Evolutionary conservation across 371 early-diverging fungal genomes (phyloP).

Genomic region (Mucor circinelloides): DNA sequence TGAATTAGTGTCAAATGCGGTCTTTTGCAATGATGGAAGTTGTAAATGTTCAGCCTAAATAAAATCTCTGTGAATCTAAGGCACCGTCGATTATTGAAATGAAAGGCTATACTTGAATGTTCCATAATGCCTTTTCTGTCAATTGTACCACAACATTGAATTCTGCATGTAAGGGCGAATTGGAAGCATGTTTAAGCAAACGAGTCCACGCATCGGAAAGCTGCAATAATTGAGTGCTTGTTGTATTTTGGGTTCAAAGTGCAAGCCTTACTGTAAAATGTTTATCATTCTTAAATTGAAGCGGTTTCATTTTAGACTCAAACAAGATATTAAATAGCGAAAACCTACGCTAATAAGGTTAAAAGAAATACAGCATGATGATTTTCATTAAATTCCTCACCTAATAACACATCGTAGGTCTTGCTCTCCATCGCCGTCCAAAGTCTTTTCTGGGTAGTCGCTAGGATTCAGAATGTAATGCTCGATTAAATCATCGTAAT

Average conservation of each 20-base stretch:
- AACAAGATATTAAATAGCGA: constrained; percentile 2
- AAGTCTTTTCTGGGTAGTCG: background rate
- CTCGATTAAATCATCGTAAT: constrained; percentile 3
- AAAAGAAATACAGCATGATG: background rate
- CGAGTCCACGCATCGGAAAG: background rate
- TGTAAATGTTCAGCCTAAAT: background rate
- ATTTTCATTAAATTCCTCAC: background rate
- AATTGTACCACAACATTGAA: background rate
- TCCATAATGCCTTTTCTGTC: constrained; percentile 4
- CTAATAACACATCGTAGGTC: background rate
- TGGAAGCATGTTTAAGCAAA: background rate
- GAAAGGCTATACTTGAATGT: background rate
- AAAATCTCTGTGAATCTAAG: background rate
- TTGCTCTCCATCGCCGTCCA: background rate
- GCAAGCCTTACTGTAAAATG: background rate
- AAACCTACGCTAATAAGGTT: background rate
- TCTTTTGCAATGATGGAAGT: background rate
- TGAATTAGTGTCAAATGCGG: background rate
- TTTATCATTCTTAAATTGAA: background rate
- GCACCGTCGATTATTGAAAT: no score
- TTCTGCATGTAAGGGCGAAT: background rate
- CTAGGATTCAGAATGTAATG: constrained; percentile 7
- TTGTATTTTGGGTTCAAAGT: background rate
- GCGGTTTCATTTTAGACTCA: background rate
- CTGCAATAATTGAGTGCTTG: background rate